phyloP scores from a whole-genome alignment of 257 asterid genomes.

The Capsicum chinense region DNA sequence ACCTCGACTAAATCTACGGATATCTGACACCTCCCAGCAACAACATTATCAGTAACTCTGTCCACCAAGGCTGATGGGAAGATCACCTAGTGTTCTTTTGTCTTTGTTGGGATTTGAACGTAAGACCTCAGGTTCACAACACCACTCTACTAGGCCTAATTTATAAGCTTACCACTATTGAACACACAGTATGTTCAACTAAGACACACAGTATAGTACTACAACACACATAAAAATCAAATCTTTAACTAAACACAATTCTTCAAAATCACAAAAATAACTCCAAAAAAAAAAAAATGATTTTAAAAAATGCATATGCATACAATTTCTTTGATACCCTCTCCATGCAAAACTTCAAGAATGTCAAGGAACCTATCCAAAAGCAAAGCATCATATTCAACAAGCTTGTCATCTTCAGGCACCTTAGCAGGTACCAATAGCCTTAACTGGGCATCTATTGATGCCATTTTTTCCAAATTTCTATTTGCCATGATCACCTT shows the following conservation, averaged over 20 bases:
- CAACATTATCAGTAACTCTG: too few species aligned
- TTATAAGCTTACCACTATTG: too few species aligned
- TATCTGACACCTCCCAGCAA: not conserved
- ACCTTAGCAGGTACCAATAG: constrained; percentile 51
- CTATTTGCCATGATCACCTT: constrained; percentile 38
- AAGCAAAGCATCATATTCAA: constrained; percentile 62
- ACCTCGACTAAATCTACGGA: not conserved
- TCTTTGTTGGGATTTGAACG: too few species aligned
- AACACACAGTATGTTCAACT: too few species aligned
- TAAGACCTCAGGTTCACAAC: too few species aligned
- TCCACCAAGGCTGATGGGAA: too few species aligned
- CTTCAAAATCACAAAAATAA: not conserved
- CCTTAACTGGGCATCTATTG: constrained; percentile 59
- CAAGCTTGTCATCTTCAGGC: constrained; percentile 59
- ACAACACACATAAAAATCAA: constrained; percentile 14
- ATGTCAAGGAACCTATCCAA: constrained; percentile 56
- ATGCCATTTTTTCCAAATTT: constrained; percentile 54
- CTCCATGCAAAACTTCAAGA: constrained; percentile 58
- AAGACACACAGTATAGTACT: not conserved
- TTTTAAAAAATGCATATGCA: not conserved
- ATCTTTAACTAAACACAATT: not conserved
- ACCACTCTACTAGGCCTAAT: too few species aligned
- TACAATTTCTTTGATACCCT: constrained; percentile 54
- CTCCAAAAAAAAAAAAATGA: not conserved
- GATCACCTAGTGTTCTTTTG: too few species aligned